Conservation (phyloP, 768 basidiomycete genomes). For the Peribolospora kevripleyi region DNA sequence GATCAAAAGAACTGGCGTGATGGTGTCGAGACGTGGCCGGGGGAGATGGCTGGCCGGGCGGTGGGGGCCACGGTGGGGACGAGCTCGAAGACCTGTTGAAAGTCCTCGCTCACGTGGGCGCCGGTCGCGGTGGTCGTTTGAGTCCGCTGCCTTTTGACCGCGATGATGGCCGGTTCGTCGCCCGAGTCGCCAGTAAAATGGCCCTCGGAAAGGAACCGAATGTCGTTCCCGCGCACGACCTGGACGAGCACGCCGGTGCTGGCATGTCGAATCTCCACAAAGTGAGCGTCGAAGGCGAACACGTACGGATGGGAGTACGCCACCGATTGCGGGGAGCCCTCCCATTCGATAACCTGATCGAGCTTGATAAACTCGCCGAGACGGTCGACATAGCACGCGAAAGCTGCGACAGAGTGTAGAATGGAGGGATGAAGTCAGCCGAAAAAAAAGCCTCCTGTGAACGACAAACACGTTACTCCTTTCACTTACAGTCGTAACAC, state of each 20-base stretch:
- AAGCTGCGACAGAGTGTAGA: conserved; percentile 15
- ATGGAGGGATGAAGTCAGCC: neutral
- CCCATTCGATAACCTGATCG: conserved; percentile 63
- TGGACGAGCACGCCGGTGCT: conserved; percentile 18
- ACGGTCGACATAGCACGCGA: conserved; percentile 74
- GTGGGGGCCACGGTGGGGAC: too few species aligned
- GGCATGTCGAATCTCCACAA: conserved; percentile 67
- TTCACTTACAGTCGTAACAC: conserved; percentile 51
- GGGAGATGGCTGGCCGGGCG: too few species aligned
- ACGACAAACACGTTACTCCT: neutral
- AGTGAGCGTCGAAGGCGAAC: conserved; percentile 62
- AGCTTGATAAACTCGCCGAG: conserved; percentile 30
- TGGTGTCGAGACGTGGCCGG: too few species aligned
- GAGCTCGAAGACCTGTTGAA: too few species aligned
- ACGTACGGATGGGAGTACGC: conserved; percentile 76
- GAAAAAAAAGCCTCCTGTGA: neutral
- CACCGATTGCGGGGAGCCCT: conserved; percentile 66
- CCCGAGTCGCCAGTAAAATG: too few species aligned
- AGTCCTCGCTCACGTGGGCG: too few species aligned
- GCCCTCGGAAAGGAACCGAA: too few species aligned
- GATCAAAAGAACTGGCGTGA: too few species aligned
- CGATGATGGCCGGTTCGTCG: too few species aligned
- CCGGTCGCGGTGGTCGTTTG: too few species aligned
- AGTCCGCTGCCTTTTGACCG: too few species aligned
- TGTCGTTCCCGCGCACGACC: conserved; percentile 16